Base-by-base conservation (phyloP, 2,329 filamentous ascomycete genomes). In the Teratosphaeria nubilosa region DNA sequence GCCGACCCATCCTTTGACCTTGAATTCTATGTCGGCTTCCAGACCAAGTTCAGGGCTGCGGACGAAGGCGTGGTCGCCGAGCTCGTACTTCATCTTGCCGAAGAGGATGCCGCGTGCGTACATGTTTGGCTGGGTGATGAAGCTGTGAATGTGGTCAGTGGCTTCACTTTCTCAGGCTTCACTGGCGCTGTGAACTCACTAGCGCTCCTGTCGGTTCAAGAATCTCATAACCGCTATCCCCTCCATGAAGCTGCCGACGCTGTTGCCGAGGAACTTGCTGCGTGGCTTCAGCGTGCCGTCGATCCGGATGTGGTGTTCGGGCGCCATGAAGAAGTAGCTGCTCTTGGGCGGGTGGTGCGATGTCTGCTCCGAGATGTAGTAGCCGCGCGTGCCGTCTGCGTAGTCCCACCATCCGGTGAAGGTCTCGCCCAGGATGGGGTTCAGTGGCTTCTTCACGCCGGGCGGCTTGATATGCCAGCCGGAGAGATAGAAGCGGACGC, bases 51-150 rank as follows among this genome's bases (percentile, higher is more conserved):
- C 92, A 0, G 92, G 90, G 72, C 94, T 97, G 64, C 86, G 83
- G 22, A 99, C 89, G 67, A 91, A 90, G 72, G 91, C 96, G 76
- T 96, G 91, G 72, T 97, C 92, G 63, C 92, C 94, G 7, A 99
- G 84, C 77, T 99, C 94, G 74, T 97, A 99, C 74, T 96, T 97
- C 94, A 99, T 97, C 74, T 96, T 97, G 53, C 94, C 94, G 69
- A 99, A 96, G 9, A 99, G 79, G 60, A 99, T 97, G 37, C 94
- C 92, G 62, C 94, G 84, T 24, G 92, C 94, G 73, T 99, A 99
- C 91, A 99, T 99, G 77, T 99, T 99, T 20, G 94, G 94, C 70
- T 99, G 94, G 4, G 94, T 97, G 56, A 97, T 76, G 69, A 95
- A 89, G 74, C 90, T 95, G 60, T 52, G 31, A 16, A 30, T 61